A percentile compares a stretch with the other conserved stretches of the same genome.
Conservation (phyloP, 768 basidiomycete genomes). For the Butyriboletus loyo region DNA sequence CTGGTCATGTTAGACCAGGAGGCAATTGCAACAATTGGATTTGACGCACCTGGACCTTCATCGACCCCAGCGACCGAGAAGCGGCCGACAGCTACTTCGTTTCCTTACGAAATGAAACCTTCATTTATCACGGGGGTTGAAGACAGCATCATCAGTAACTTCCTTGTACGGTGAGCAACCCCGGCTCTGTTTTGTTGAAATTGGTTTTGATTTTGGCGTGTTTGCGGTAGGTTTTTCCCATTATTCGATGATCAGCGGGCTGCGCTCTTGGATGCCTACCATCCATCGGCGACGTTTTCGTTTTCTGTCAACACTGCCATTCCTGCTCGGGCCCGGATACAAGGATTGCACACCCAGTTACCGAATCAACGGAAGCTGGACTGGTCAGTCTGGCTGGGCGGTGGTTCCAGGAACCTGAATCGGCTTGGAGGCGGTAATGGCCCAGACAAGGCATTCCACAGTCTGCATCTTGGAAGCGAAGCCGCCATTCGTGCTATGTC, state of each 20-base stretch:
- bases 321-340: slow-evolving; percentile 71
- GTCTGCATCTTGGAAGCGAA: slow-evolving; percentile 71
- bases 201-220: slow-evolving; percentile 11
- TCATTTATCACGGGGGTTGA: slow-evolving; percentile 78
- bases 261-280: slow-evolving; percentile 68
- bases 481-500: slow-evolving; percentile 57
- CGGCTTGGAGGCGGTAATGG: slow-evolving; percentile 59
- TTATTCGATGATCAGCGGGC: slow-evolving; percentile 76
- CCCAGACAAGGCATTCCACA: slow-evolving; percentile 57
- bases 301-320: slow-evolving; percentile 83
- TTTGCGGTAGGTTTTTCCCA: slow-evolving; percentile 67
- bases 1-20: slow-evolving; percentile 83
- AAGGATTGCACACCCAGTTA: slow-evolving; percentile 63
- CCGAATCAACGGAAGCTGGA: slow-evolving; percentile 83
- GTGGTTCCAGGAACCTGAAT: slow-evolving; percentile 75
- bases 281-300: slow-evolving; percentile 87
- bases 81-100: slow-evolving; percentile 62
- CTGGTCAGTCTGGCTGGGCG: slow-evolving; percentile 68
- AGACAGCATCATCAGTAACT: slow-evolving; percentile 62
- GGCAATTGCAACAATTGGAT: slow-evolving; percentile 71
- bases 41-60: slow-evolving; percentile 65
- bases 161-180: slow-evolving; percentile 66
- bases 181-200: neutral
- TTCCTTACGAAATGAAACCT: slow-evolving; percentile 71
- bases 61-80: slow-evolving; percentile 35